phyloP scores from a whole-genome alignment of 192 early-diverging fungal species.

The Oehlia diaphana region DNA sequence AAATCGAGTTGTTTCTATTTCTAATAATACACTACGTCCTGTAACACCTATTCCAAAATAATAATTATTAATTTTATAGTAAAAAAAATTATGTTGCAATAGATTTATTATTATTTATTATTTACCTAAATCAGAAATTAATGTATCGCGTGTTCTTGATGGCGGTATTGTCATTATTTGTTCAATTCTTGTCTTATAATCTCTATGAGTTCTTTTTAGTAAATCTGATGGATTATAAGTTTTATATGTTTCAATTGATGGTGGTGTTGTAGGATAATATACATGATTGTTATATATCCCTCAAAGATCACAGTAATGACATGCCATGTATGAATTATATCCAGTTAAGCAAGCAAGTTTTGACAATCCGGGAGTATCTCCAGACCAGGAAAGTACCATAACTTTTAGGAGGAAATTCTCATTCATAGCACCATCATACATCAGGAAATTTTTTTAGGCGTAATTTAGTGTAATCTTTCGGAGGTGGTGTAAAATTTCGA shows the following conservation, averaged over 20 bases:
- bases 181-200: neutral
- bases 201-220: neutral
- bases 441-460: too few species aligned
- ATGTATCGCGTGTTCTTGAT: neutral
- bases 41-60: neutral
- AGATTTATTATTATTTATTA: too few species aligned
- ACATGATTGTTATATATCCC: neutral
- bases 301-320: neutral
- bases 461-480: too few species aligned
- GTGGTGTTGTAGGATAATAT: neutral
- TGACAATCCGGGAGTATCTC: neutral
- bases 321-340: slow-evolving; percentile 1
- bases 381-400: neutral
- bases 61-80: neutral
- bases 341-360: neutral
- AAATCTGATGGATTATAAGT: neutral
- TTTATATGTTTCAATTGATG: neutral
- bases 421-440: neutral
- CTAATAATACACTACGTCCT: neutral
- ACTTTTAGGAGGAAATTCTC: neutral
- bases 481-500: too few species aligned
- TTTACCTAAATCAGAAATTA: neutral
- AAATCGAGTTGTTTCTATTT: neutral
- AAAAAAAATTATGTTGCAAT: too few species aligned
- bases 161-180: neutral